Evolutionary conservation across 306 rosid genomes (phyloP).

Genomic region (Elaeagnus macrophylla): DNA sequence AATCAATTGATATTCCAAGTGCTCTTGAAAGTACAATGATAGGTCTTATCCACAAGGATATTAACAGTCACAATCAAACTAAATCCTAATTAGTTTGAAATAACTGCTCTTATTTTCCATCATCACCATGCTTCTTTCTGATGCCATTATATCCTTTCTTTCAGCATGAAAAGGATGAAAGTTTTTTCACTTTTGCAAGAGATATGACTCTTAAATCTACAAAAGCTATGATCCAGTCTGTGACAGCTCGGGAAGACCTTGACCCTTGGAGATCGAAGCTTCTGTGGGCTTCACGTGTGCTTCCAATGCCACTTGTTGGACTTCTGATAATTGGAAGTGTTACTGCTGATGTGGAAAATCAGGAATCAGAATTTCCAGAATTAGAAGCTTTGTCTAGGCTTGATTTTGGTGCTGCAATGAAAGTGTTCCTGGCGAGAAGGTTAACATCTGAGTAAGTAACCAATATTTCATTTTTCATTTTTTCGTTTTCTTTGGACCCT

Average conservation of each 20-base stretch:
- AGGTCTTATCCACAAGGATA: too few relatives aligned
- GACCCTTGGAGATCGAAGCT: slow-evolving; percentile 85
- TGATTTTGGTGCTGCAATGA: slow-evolving; percentile 87
- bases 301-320: slow-evolving; percentile 97
- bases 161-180: slow-evolving; percentile 86
- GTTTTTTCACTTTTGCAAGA: slow-evolving; percentile 80
- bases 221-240: slow-evolving; percentile 58
- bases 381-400: slow-evolving; percentile 89
- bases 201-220: slow-evolving; percentile 85
- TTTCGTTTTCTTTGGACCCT: neutral
- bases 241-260: slow-evolving; percentile 62
- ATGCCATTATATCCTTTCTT: slow-evolving; percentile 16
- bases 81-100: too few relatives aligned
- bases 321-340: slow-evolving; percentile 67
- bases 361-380: slow-evolving; percentile 73
- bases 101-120: too few relatives aligned
- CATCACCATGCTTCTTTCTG: neutral
- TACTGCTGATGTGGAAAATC: slow-evolving; percentile 62
- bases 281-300: slow-evolving; percentile 87
- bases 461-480: neutral
- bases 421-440: slow-evolving; percentile 79
- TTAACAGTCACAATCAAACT: too few relatives aligned
- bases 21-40: too few relatives aligned
- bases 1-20: too few relatives aligned
- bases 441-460: slow-evolving; percentile 66